Evolutionary conservation across 129 eudicot genomes (phyloP).

Genomic region (Tanacetum coccineum): DNA sequence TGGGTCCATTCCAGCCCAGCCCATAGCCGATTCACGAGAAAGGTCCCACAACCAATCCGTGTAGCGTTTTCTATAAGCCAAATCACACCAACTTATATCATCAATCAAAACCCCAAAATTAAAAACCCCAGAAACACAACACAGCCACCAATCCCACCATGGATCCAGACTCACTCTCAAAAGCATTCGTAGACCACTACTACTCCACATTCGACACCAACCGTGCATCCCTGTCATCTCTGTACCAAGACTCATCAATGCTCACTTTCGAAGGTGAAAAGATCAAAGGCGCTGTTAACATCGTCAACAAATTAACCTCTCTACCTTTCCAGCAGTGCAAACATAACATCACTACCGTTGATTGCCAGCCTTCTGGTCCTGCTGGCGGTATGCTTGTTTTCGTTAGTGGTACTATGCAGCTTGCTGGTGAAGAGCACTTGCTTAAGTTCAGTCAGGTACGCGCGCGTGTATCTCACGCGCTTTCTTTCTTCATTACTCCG

Average conservation of each 20-base stretch:
- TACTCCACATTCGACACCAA: slow-evolving; percentile 78
- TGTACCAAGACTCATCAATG: slow-evolving; percentile 77
- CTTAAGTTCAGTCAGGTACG: slow-evolving; percentile 91
- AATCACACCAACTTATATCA: too few species aligned
- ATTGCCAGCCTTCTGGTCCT: slow-evolving; percentile 91
- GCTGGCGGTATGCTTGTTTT: slow-evolving; percentile 83
- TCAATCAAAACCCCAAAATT: neutral
- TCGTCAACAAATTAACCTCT: slow-evolving; percentile 57
- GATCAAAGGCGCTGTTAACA: slow-evolving; percentile 54
- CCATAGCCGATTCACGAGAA: too few species aligned
- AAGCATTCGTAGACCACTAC: slow-evolving; percentile 91
- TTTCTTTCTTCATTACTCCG: too few species aligned
- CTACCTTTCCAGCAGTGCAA: slow-evolving; percentile 85
- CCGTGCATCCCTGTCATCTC: slow-evolving; percentile 45
- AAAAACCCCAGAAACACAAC: too few species aligned
- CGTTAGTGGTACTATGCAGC: slow-evolving; percentile 76
- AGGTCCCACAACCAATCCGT: too few species aligned
- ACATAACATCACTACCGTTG: slow-evolving; percentile 71
- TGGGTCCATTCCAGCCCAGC: too few species aligned
- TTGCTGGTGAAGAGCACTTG: slow-evolving; percentile 74
- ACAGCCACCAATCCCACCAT: slow-evolving; percentile 17
- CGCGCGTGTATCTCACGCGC: too few species aligned
- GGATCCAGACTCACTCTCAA: slow-evolving; percentile 76
- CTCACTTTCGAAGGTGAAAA: slow-evolving; percentile 84
- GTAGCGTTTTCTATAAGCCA: too few species aligned